Evolutionary conservation across 495 filamentous ascomycete species (phyloP).

Genomic region (Neurospora sp.): DNA sequence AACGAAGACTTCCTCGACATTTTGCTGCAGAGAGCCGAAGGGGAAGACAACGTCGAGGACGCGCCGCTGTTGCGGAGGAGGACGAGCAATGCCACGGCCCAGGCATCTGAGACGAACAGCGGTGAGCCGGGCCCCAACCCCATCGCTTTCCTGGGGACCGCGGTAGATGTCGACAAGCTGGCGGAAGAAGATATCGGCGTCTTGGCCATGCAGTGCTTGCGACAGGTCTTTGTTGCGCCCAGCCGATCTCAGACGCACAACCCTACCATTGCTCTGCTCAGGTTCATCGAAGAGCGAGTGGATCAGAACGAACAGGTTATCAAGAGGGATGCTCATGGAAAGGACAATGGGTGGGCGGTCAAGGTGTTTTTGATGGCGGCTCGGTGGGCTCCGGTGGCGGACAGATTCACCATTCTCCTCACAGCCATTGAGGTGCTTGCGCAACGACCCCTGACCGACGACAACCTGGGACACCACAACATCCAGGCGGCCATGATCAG

Average conservation of each 20-base stretch:
- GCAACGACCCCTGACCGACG: slow-evolving; percentile 51
- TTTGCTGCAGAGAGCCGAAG: slow-evolving; percentile 49
- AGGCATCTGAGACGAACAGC: slow-evolving; percentile 41
- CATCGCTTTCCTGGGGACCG: slow-evolving; percentile 58
- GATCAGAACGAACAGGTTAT: slow-evolving; percentile 37
- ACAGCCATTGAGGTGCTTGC: slow-evolving; percentile 66
- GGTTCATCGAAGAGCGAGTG: slow-evolving; percentile 56
- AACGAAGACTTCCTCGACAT: slow-evolving; percentile 56
- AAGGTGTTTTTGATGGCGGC: slow-evolving; percentile 67
- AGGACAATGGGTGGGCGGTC: slow-evolving; percentile 60
- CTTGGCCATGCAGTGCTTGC: slow-evolving; percentile 69
- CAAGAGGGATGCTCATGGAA: slow-evolving; percentile 20
- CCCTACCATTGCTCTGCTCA: slow-evolving; percentile 58
- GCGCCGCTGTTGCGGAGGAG: slow-evolving; percentile 51
- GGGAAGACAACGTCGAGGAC: slow-evolving; percentile 54
- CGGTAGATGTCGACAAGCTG: slow-evolving; percentile 72
- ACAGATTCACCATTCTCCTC: slow-evolving; percentile 78
- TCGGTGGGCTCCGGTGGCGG: slow-evolving; percentile 82
- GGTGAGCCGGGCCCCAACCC: slow-evolving; percentile 52
- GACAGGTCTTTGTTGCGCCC: slow-evolving; percentile 66
- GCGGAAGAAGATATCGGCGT: slow-evolving; percentile 82
- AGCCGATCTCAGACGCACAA: slow-evolving; percentile 67
- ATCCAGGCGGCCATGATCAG: slow-evolving; percentile 65
- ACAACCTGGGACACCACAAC: slow-evolving; percentile 57
- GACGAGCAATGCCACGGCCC: slow-evolving; percentile 69